A percentile compares a stretch with the other conserved stretches of the same genome.
Conservation (phyloP, 2,329 filamentous ascomycete genomes). For the Sporothrix brunneoviolacea region DNA sequence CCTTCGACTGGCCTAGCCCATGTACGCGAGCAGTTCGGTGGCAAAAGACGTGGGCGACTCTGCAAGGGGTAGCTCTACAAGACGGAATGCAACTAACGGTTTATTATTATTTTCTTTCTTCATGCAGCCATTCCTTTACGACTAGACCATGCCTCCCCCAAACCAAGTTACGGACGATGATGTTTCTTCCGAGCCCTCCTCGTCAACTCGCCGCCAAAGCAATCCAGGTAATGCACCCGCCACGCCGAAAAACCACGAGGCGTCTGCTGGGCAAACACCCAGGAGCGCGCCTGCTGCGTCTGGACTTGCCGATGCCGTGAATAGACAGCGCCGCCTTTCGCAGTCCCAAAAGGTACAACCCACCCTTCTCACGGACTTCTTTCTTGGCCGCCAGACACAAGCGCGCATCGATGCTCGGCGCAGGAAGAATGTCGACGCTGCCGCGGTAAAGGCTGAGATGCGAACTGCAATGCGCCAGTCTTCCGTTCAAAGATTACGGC, state of each 20-base stretch:
- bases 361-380: slow-evolving; percentile 50
- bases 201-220: slow-evolving; percentile 11
- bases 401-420: slow-evolving; percentile 46
- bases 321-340: slow-evolving; percentile 23
- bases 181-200: slow-evolving; percentile 11
- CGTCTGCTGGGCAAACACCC: slow-evolving; percentile 28
- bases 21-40: slow-evolving; percentile 1
- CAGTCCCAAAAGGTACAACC: slow-evolving; percentile 39
- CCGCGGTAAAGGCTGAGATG: slow-evolving; percentile 48
- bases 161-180: slow-evolving; percentile 14
- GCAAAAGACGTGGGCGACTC: background rate
- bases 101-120: background rate
- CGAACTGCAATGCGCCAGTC: slow-evolving; percentile 52
- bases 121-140: slow-evolving; percentile 1
- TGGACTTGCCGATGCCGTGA: slow-evolving; percentile 22
- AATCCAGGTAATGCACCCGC: slow-evolving; percentile 21
- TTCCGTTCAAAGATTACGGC: slow-evolving; percentile 52
- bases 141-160: slow-evolving; percentile 19
- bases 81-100: slow-evolving; percentile 14
- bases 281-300: slow-evolving; percentile 37
- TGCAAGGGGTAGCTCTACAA: too few species aligned
- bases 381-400: slow-evolving; percentile 50
- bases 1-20: slow-evolving; percentile 2
- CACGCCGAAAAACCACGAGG: slow-evolving; percentile 23
- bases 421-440: slow-evolving; percentile 50